Base-by-base conservation (phyloP, 2,329 filamentous ascomycete genomes). In the Exserohilum rostratum region DNA sequence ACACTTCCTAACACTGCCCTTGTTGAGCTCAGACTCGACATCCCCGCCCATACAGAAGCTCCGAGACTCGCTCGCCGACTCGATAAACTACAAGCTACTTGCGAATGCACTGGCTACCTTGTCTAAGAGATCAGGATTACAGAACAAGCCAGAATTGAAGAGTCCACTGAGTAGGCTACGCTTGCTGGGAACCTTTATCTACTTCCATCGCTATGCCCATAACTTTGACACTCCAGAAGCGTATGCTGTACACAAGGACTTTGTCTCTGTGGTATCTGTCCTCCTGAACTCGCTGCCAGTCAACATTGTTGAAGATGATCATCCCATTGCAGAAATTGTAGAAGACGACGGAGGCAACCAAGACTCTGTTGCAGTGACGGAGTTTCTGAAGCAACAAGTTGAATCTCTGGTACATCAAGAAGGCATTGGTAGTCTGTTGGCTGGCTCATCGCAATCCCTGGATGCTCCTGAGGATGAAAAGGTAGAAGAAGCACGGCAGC, bases 381-480 rank as follows among this genome's bases (percentile, higher is more conserved):
- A 57, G 7, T 81, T 91, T 67, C 75, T 96, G 11, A 82, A 83
- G 42, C 79, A 82, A 0, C 85, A 91, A 63, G 78, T 96, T 2
- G 75, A 83, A 13, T 89, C 87, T 9, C 78, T 96, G 6, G 85
- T 96, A 29, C 87, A 92, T 58, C 85, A 90, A 70, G 83, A 87
- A 38, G 90, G 89, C 34, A 90, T 96, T 49, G 85, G 87, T 0
- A 82, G 82, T 20, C 77, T 89, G 6, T 76, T 90, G 7, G 78
- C 80, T 10, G 77, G 77, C 37, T 77, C 72, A 0, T 64, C 68
- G n/a, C 63, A 64, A 37, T 64, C 70, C 38, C 71, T 72, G 65
- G 79, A 73, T 30, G 62, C 67, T 15, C 69, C 71, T 7, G 68
- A 70, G 13, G 68, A 70, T 5, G 68, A 64, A 58, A 76, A 61